Percentiles rank a stretch among this genome's conserved stretches.
Evolutionary conservation across 257 asterid genomes (phyloP).

Genomic region (Nicotiana otophora): DNA sequence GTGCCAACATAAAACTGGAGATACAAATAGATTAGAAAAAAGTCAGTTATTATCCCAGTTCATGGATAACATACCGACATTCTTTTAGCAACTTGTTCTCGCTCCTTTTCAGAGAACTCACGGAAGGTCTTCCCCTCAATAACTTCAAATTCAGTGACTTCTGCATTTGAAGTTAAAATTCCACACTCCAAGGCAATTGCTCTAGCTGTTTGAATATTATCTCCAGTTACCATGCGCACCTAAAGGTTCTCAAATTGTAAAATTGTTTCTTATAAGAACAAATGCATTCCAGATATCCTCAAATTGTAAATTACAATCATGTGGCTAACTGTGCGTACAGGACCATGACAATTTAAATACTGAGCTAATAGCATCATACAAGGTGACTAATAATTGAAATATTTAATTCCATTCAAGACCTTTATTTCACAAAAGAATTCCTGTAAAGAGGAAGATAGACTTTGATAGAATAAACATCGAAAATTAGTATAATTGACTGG

Average conservation of each 20-base stretch:
- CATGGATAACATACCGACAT: slow-evolving; percentile 51
- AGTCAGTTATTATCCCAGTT: background rate
- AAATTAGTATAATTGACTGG: background rate
- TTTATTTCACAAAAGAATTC: background rate
- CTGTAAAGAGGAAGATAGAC: background rate
- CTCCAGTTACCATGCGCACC: slow-evolving; percentile 99
- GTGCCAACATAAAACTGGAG: slow-evolving; percentile 7
- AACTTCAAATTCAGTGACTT: slow-evolving; percentile 50
- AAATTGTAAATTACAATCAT: background rate
- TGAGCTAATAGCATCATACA: background rate
- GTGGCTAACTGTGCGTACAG: background rate
- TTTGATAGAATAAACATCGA: background rate
- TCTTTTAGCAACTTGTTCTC: slow-evolving; percentile 56
- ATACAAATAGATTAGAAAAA: background rate
- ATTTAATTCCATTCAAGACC: background rate
- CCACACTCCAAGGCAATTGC: slow-evolving; percentile 95
- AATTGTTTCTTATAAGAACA: background rate
- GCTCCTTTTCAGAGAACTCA: slow-evolving; percentile 68
- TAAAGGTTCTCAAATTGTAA: slow-evolving; percentile 24
- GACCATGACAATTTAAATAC: background rate
- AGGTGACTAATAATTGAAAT: background rate
- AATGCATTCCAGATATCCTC: background rate
- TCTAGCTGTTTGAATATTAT: slow-evolving; percentile 89
- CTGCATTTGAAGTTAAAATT: slow-evolving; percentile 58
- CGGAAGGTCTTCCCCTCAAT: slow-evolving; percentile 85